Evolutionary conservation across 805 yeast genomes (phyloP).

Genomic region (Lachancea thermotolerans): DNA sequence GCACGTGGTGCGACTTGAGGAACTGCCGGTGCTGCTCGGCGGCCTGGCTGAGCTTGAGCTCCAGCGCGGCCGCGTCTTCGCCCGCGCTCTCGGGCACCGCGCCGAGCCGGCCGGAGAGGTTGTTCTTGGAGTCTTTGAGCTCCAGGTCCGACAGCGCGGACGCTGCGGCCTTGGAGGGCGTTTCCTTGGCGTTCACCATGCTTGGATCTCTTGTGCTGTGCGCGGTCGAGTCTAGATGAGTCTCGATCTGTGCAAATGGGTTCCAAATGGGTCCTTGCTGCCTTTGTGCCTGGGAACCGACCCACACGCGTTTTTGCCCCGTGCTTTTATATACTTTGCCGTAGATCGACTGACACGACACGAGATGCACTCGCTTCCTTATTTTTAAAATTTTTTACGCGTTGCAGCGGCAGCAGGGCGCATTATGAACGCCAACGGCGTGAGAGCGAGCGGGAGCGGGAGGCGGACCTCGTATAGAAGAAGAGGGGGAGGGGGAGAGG

Average conservation of each 20-base stretch:
- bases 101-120: conserved; percentile 38
- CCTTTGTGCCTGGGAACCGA: too few species aligned
- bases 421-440: too few species aligned
- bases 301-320: too few species aligned
- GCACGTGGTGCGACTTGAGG: conserved; percentile 54
- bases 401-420: background rate
- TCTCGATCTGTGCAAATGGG: too few species aligned
- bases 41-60: conserved; percentile 28
- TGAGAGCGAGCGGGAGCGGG: too few species aligned
- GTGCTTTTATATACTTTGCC: background rate
- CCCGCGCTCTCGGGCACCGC: conserved; percentile 31
- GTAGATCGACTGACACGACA: background rate
- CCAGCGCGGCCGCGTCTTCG: conserved; percentile 13
- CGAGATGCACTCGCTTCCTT: background rate
- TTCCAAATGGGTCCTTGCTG: background rate
- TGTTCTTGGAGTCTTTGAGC: conserved; percentile 38
- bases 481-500: too few species aligned
- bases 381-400: background rate
- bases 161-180: conserved; percentile 65
- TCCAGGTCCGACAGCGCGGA: conserved; percentile 48
- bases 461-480: too few species aligned
- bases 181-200: conserved; percentile 44
- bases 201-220: background rate
- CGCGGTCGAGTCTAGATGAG: background rate
- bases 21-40: conserved; percentile 46